Evolutionary conservation across 2,329 filamentous ascomycete genomes (phyloP), one percentile per base, ranked within the genome.

Genomic region (Neopestalotiopsis clavispora): DNA sequence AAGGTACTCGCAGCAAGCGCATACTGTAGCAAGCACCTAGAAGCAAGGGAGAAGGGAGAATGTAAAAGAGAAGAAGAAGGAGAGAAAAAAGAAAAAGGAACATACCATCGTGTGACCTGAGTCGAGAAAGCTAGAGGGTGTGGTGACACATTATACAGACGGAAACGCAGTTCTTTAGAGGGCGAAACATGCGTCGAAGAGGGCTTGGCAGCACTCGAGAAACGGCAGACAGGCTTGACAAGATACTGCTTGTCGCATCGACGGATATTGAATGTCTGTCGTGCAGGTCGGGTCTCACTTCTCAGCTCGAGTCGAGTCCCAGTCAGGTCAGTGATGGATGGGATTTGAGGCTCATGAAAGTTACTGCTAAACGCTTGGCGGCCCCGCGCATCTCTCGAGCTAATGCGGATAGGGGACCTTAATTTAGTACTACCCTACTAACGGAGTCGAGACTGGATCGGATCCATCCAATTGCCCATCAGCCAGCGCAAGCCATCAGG

Each of bases 41-140:
- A 38, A 7, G 34, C 34, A 38, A 38, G 34, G 34, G 34, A 38
- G 10, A 10, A 38, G 10, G 34, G 1, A 38, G 5, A 9, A 3
- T 38, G 34, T 7, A 38, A 6, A 10, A 38, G 6, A 38, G 6
- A 38, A 38, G 34, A 38, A 38, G 34, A 38, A 38, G 34, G 4
- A 38, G 34, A 52, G 13, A n/a, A 49, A 52, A 52, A n/a, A 49
- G 42, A 58, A 17, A 10, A 10, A 30, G 10, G 23, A 23, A 62
- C 59, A 13, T 23, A 62, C 59, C 59, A 62, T 62, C 10, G 59
- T 62, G 32, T 38, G 59, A 62, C 59, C 59, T 38, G 32, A 34
- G 57, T 59, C 57, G 23, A 23, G 30, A 28, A 30, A 17, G 30
- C 59, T 62, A 62, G 32, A 34, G 34, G 14, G 28, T 62, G 59